Evolutionary conservation across 805 yeast genomes (phyloP).

Genomic region (Cyberlindnera saturnus): DNA sequence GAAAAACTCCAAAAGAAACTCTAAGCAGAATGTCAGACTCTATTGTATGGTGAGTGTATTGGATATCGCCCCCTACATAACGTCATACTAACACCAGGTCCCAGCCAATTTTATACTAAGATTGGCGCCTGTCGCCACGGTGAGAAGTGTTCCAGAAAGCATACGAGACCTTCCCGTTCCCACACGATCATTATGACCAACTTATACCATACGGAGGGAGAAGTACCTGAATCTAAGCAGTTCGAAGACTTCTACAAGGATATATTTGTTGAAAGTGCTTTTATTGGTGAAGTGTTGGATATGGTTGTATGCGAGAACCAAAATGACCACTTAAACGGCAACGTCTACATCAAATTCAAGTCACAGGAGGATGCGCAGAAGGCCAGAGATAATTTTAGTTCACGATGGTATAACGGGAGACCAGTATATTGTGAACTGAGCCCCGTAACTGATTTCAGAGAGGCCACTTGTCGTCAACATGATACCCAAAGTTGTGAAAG

Average conservation of each 20-base stretch:
- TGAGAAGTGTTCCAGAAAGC: conserved; percentile 72
- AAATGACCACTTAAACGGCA: conserved; percentile 79
- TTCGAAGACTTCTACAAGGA: conserved; percentile 68
- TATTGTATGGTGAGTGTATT: conserved; percentile 13
- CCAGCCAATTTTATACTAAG: conserved; percentile 61
- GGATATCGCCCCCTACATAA: not conserved
- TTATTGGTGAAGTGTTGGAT: conserved; percentile 47
- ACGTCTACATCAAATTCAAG: conserved; percentile 66
- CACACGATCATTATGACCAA: conserved; percentile 60
- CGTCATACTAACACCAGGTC: conserved; percentile 5
- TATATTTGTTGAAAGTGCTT: conserved; percentile 54
- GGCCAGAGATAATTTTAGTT: conserved; percentile 59
- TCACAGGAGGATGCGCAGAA: conserved; percentile 49
- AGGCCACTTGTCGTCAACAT: conserved; percentile 71
- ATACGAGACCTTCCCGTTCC: conserved; percentile 60
- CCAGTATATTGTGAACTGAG: conserved; percentile 79
- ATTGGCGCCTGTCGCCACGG: conserved; percentile 96
- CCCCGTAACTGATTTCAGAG: conserved; percentile 65
- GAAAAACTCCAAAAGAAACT: not conserved
- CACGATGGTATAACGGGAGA: conserved; percentile 73
- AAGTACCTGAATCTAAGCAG: conserved; percentile 36
- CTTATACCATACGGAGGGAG: conserved; percentile 58
- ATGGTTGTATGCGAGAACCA: conserved; percentile 78
- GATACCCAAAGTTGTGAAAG: conserved; percentile 62
- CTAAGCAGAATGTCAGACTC: conserved; percentile 17